These are phyloP conservation scores for Penstemon barbatus DNA, from an alignment of 257 asterid species.

Conservation along the genomic window DNA sequence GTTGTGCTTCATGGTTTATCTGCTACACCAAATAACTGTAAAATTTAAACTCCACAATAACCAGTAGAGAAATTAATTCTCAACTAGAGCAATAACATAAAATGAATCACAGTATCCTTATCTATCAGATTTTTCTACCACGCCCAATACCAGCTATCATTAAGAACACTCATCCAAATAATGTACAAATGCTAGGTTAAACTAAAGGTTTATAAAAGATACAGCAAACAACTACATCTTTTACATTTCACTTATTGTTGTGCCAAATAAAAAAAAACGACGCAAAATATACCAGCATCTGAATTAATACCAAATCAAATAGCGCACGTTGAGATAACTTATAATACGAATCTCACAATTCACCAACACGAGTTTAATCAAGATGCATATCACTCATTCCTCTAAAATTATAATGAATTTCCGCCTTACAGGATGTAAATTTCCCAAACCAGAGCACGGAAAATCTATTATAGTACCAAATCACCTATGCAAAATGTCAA, in stretches of 20 bases:
- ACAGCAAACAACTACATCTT: not conserved
- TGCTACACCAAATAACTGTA: conserved; percentile 13
- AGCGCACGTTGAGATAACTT: not conserved
- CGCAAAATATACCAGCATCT: not conserved
- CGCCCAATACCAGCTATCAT: no score
- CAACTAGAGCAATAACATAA: no score
- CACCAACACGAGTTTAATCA: no score
- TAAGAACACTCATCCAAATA: no score
- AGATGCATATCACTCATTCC: no score
- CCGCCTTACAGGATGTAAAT: not conserved
- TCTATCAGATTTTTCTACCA: no score
- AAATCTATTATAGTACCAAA: not conserved
- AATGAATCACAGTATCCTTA: not conserved
- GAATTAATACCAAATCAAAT: not conserved
- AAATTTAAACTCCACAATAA: not conserved
- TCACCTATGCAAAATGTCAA: not conserved
- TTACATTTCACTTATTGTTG: not conserved
- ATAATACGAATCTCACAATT: no score
- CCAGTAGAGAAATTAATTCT: no score
- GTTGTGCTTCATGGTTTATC: conserved; percentile 79
- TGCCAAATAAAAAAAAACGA: not conserved
- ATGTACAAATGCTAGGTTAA: no score
- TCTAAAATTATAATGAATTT: no score
- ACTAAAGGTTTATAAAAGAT: no score
- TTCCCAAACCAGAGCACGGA: not conserved